These are phyloP conservation scores for Fistulifera solaris DNA, from an alignment of 108 stramenopile species.

Conservation along the genomic window DNA sequence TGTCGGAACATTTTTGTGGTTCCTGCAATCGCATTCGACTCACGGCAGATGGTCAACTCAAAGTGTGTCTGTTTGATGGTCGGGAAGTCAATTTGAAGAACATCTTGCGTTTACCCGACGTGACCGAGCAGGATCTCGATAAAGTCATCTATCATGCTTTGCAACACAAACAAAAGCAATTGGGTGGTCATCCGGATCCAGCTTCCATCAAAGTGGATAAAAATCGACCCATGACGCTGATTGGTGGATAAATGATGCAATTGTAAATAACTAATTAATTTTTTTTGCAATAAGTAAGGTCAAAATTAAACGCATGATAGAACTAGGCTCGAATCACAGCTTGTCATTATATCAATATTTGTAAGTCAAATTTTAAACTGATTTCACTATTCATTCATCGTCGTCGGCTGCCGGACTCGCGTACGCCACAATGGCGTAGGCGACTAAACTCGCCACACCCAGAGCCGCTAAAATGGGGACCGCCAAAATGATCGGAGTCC, in stretches of 20 bases:
- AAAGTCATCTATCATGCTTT: constrained; percentile 64
- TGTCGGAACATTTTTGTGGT: constrained; percentile 96
- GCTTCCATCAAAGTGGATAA: constrained; percentile 66
- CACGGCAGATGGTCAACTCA: constrained; percentile 96
- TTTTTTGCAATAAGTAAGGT: too few relatives aligned
- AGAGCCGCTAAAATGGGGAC: constrained; percentile 76
- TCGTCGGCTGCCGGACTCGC: constrained; percentile 74
- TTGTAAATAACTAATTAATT: too few relatives aligned
- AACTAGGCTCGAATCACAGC: too few relatives aligned
- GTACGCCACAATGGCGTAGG: constrained; percentile 55
- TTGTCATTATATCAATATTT: too few relatives aligned
- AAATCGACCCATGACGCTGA: constrained; percentile 96
- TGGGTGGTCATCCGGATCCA: constrained; percentile 87
- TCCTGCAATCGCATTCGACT: constrained; percentile 95
- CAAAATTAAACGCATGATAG: too few relatives aligned
- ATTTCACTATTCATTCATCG: constrained; percentile 24
- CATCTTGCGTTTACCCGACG: constrained; percentile 45
- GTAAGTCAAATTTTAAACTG: too few relatives aligned
- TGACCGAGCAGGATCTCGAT: constrained; percentile 43
- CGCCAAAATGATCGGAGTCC: constrained; percentile 50
- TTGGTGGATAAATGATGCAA: constrained; percentile 70
- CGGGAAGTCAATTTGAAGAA: constrained; percentile 80
- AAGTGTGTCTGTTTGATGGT: constrained; percentile 92
- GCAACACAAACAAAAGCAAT: constrained; percentile 67
- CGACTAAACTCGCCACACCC: constrained; percentile 48